phyloP scores from a whole-genome alignment of 2,329 filamentous ascomycete genomes.

The Pyricularia pennisetigena region DNA sequence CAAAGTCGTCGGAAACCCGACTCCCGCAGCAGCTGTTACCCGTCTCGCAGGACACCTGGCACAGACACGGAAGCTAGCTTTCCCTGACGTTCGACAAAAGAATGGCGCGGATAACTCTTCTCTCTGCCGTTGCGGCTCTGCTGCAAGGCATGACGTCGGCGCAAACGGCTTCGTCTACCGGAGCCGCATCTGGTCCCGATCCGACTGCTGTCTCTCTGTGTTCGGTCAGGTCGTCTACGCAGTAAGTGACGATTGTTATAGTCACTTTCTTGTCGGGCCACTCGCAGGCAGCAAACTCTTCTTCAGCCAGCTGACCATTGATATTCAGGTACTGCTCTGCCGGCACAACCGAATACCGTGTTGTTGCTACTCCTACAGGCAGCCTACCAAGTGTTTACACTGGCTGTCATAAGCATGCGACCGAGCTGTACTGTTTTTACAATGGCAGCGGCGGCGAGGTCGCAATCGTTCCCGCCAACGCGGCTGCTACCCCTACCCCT shows the following conservation, averaged over 20 bases:
- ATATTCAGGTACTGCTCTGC: not conserved
- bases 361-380: conserved; percentile 2
- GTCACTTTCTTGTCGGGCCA: not conserved
- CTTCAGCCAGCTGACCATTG: not conserved
- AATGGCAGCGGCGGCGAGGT: conserved; percentile 26
- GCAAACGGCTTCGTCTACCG: not conserved
- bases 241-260: not conserved
- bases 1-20: not conserved
- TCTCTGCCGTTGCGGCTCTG: conserved; percentile 1
- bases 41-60: not conserved
- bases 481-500: conserved; percentile 10
- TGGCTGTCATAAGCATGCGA: conserved; percentile 40
- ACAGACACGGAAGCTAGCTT: not conserved
- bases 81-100: not conserved
- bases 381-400: conserved; percentile 18
- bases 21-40: not conserved
- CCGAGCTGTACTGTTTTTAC: conserved; percentile 27
- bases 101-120: not conserved
- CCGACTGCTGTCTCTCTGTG: conserved; percentile 3
- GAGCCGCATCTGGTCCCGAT: not conserved
- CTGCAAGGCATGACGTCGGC: not conserved
- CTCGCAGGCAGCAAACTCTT: no score
- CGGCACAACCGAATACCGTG: conserved; percentile 3
- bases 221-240: conserved; percentile 1
- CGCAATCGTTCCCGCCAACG: conserved; percentile 21